Evolutionary conservation across 805 yeast genomes (phyloP).

Genomic region (Spathaspora girioi): DNA sequence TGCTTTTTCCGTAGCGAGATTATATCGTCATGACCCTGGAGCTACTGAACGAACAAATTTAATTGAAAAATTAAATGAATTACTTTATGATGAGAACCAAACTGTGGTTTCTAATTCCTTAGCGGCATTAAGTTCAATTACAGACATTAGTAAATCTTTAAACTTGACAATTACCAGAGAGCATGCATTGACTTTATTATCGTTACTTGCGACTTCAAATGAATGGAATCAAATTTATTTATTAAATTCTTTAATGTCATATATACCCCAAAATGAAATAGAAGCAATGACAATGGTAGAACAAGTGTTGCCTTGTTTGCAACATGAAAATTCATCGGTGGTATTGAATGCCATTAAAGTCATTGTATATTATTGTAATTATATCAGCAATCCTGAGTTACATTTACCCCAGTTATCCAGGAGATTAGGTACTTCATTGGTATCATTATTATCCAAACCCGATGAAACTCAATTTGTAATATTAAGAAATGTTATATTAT

Average conservation of each 20-base stretch:
- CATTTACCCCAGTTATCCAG: conserved; percentile 53
- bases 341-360: conserved; percentile 73
- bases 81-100: conserved; percentile 55
- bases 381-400: conserved; percentile 53
- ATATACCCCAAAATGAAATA: conserved; percentile 63
- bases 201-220: conserved; percentile 33
- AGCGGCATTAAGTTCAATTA: conserved; percentile 61
- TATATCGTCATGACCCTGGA: conserved; percentile 53
- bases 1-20: conserved; percentile 62
- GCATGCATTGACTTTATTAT: conserved; percentile 35
- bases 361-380: conserved; percentile 69
- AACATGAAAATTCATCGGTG: conserved; percentile 77
- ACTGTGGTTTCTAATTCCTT: conserved; percentile 69
- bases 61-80: conserved; percentile 46
- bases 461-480: conserved; percentile 82
- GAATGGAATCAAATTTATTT: conserved; percentile 77
- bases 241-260: conserved; percentile 60
- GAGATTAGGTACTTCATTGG: conserved; percentile 64
- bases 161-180: conserved; percentile 50
- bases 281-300: conserved; percentile 70
- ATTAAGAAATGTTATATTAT: conserved; percentile 72
- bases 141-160: conserved; percentile 51
- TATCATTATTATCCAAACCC: conserved; percentile 68
- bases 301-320: conserved; percentile 62
- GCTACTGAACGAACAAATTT: conserved; percentile 42